A percentile compares a stretch with the other conserved stretches of the same genome.
Evolutionary conservation across 805 yeast species (phyloP).

Genomic region (Saccharomycopsis malanga): DNA sequence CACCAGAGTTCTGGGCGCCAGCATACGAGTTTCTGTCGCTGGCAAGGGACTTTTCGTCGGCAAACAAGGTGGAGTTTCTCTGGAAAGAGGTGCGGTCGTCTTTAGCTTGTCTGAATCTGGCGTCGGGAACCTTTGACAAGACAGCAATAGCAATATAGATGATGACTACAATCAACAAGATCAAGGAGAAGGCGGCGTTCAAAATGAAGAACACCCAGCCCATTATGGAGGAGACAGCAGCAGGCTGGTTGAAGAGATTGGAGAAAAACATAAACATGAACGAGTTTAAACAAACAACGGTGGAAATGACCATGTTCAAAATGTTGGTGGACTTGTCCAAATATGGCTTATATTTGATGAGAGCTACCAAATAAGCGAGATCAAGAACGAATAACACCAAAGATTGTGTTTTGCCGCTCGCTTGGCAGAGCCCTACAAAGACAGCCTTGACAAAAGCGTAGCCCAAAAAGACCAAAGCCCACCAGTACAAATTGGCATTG

Average conservation of each 20-base stretch:
- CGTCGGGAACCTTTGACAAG: slow-evolving; percentile 79
- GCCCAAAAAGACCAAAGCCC: slow-evolving; percentile 56
- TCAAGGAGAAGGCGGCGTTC: slow-evolving; percentile 81
- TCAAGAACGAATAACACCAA: slow-evolving; percentile 71
- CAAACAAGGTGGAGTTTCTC: slow-evolving; percentile 29
- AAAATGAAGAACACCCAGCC: slow-evolving; percentile 85
- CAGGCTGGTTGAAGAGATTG: slow-evolving; percentile 73
- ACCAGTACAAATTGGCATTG: slow-evolving; percentile 75
- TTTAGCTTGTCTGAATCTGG: slow-evolving; percentile 78
- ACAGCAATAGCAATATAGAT: slow-evolving; percentile 56
- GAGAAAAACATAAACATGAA: slow-evolving; percentile 83
- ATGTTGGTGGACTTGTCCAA: slow-evolving; percentile 79
- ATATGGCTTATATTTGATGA: slow-evolving; percentile 65
- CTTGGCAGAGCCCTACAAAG: slow-evolving; percentile 73
- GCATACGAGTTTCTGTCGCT: neutral
- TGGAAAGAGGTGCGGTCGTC: slow-evolving; percentile 94
- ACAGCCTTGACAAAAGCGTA: slow-evolving; percentile 62
- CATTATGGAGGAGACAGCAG: slow-evolving; percentile 75
- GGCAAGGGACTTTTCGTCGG: slow-evolving; percentile 27
- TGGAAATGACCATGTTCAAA: slow-evolving; percentile 62
- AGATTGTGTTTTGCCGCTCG: slow-evolving; percentile 75
- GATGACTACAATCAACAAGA: slow-evolving; percentile 63
- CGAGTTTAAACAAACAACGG: slow-evolving; percentile 71
- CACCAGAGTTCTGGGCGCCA: slow-evolving; percentile 25
- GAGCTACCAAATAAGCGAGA: slow-evolving; percentile 54